Conservation (phyloP, 163 green algal species). For the Scenedesmus sp. region DNA sequence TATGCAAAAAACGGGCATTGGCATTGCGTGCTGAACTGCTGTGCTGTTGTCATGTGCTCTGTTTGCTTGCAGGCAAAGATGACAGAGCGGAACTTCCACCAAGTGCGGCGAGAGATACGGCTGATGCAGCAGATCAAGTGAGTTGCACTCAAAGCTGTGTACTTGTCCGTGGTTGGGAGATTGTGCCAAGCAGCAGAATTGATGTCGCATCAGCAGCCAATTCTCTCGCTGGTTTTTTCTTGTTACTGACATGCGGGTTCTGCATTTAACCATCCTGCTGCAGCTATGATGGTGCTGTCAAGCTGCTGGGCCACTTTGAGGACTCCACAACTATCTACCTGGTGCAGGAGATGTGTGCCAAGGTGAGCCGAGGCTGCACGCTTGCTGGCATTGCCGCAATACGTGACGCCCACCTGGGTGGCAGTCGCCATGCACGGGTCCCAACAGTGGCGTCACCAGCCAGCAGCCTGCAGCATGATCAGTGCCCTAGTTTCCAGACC, state of each 20-base stretch:
- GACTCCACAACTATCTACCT: conserved; percentile 67
- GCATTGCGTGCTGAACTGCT: background rate
- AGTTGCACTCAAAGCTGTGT: background rate
- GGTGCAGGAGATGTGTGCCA: conserved; percentile 77
- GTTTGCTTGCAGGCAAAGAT: conserved; percentile 47
- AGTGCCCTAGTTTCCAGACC: no score
- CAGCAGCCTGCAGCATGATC: background rate
- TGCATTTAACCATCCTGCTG: background rate
- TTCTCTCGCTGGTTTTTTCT: no score
- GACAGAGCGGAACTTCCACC: conserved; percentile 58
- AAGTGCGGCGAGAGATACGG: conserved; percentile 53
- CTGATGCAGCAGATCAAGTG: conserved; percentile 54
- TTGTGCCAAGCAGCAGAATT: background rate
- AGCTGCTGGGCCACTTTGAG: conserved; percentile 74
- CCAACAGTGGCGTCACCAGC: background rate
- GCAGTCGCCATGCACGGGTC: background rate
- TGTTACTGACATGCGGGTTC: background rate
- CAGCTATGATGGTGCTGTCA: conserved; percentile 61
- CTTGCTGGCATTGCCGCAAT: background rate
- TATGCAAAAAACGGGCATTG: background rate
- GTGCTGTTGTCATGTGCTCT: background rate
- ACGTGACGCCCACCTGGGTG: background rate
- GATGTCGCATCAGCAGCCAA: background rate
- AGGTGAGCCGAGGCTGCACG: conserved; percentile 20
- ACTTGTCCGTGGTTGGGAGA: background rate